phyloP scores from a whole-genome alignment of 768 basidiomycete genomes.

The Hygrophorus pudorinus region DNA sequence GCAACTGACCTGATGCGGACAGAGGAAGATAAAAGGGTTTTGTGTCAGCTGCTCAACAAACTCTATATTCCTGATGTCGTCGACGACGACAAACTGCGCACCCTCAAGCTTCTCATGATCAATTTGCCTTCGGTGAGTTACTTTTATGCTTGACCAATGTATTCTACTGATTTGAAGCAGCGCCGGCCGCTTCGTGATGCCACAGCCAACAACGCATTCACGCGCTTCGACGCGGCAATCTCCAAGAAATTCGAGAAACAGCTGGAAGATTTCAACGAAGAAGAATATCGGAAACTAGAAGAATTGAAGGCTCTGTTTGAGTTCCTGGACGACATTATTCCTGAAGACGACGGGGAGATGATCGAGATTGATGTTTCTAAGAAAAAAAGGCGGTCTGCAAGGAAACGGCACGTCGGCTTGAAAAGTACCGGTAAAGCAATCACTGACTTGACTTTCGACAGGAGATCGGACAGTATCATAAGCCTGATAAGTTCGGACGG shows the following conservation, averaged over 20 bases:
- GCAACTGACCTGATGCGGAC: background rate
- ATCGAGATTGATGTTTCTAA: slow-evolving; percentile 29
- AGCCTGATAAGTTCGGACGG: slow-evolving; percentile 33
- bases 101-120: slow-evolving; percentile 50
- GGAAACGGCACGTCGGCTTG: slow-evolving; percentile 30
- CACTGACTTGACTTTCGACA: slow-evolving; percentile 16
- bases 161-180: slow-evolving; percentile 13
- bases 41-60: slow-evolving; percentile 56
- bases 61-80: slow-evolving; percentile 61
- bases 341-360: slow-evolving; percentile 50
- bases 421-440: background rate
- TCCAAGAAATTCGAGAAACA: slow-evolving; percentile 65
- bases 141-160: background rate
- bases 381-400: slow-evolving; percentile 24
- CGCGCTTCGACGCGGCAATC: slow-evolving; percentile 56
- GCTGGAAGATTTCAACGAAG: slow-evolving; percentile 62
- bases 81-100: slow-evolving; percentile 59
- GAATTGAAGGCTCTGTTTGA: slow-evolving; percentile 54
- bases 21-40: slow-evolving; percentile 61
- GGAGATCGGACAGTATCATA: slow-evolving; percentile 50
- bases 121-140: slow-evolving; percentile 46
- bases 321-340: slow-evolving; percentile 64
- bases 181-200: slow-evolving; percentile 40
- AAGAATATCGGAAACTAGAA: slow-evolving; percentile 56
- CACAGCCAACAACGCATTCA: slow-evolving; percentile 57